Percentiles rank a stretch among this genome's conserved stretches.
Conservation (phyloP, 2,329 filamentous ascomycete genomes). For the Penicillium verrucosum region DNA sequence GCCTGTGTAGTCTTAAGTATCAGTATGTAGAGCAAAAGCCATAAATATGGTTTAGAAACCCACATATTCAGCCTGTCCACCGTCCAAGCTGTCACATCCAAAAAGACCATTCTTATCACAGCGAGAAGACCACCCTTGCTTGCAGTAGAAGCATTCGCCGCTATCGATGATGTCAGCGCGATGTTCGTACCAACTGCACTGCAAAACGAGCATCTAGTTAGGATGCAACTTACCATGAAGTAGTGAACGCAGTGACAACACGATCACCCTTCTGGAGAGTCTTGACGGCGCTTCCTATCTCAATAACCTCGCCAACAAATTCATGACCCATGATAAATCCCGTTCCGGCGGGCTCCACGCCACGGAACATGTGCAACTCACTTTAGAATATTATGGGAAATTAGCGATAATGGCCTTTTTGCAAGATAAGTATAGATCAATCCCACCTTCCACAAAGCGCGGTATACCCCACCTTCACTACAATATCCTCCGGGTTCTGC, state of each 20-base stretch:
- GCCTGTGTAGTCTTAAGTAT: slow-evolving; percentile 45
- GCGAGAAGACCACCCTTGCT: slow-evolving; percentile 69
- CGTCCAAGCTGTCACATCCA: slow-evolving; percentile 66
- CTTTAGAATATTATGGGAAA: slow-evolving; percentile 41
- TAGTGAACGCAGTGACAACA: slow-evolving; percentile 79
- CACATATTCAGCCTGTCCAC: slow-evolving; percentile 76
- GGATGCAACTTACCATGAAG: slow-evolving; percentile 60
- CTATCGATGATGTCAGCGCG: slow-evolving; percentile 34
- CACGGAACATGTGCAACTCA: slow-evolving; percentile 82
- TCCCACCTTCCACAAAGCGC: slow-evolving; percentile 83
- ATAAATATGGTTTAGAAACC: slow-evolving; percentile 10
- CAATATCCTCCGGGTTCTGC: slow-evolving; percentile 67
- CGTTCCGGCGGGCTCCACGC: slow-evolving; percentile 67
- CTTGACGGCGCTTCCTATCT: slow-evolving; percentile 65
- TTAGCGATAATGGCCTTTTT: not conserved
- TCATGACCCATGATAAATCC: slow-evolving; percentile 73
- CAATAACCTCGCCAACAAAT: slow-evolving; percentile 73
- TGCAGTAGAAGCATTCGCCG: slow-evolving; percentile 80
- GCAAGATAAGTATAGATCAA: not conserved
- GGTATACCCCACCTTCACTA: slow-evolving; percentile 78
- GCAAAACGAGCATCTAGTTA: not conserved
- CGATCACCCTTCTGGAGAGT: slow-evolving; percentile 70
- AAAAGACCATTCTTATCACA: slow-evolving; percentile 70
- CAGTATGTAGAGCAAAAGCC: not conserved
- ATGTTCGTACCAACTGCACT: not conserved